Base-by-base conservation (phyloP, 768 basidiomycete species). In the Pulveroboletus ravenelii region DNA sequence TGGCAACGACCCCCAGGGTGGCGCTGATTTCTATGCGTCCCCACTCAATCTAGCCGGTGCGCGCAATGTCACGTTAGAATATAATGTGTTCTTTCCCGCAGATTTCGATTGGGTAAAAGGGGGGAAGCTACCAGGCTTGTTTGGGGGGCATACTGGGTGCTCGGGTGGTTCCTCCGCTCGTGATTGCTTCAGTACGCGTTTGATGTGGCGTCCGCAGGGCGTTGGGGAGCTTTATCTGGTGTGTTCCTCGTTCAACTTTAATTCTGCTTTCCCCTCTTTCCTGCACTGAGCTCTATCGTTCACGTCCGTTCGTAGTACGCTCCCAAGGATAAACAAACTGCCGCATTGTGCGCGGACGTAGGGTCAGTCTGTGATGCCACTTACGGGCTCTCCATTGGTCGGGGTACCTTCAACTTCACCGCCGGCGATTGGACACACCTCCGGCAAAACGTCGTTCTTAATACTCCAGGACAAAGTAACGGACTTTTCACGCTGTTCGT, bases 91-190 rank as follows among this genome's bases (percentile, higher is more conserved):
- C 66, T 91, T 95, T 61, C 87, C 87, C 0, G 52, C 47, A 0
- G 78, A 81, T 53, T 94, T 91, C 55, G 75, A 85, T 46, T 94
- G 82, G 75, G 89, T 90, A 15, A 73, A 78, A 47, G 92, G 79
- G 5, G 93, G 93, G 7, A 94, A 96, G 68, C 64, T 94, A 6
- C 89, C 92, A 0, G 93, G 92, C 1, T 54, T 93, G 5, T 90
- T 83, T 58, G 86, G 85, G 0, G 87, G 87, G 0, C 81, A 78
- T 55, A 70, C 62, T 4, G 76, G 69, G 7, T 90, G 88, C 62
- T 88, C 87, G 17, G 89, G 89, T 6, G 89, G 89, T 1, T 72
- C 81, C 56, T 74, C 75, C n/a, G 91, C 89, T 7, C 55, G 72
- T 31, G 73, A 77, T 39, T 94, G 92, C 59, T 94, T 89, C 62